A percentile compares a stretch with the other conserved stretches of the same genome.
Conservation (phyloP, 164 flowering plant genomes). For the Cinnamomum chago region DNA sequence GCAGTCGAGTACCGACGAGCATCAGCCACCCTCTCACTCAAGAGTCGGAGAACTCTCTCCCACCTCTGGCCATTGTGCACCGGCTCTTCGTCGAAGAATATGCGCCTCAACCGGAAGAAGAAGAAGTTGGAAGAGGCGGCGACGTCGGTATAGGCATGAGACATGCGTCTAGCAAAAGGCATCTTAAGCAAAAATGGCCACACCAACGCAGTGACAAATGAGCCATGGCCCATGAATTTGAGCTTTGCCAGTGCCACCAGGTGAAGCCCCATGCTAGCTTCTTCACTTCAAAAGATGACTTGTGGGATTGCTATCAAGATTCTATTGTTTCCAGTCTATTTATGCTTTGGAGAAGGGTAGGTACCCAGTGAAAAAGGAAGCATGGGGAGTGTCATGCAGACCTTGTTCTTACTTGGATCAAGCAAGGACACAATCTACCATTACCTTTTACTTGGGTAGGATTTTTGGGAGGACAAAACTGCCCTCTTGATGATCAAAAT, state of each 20-base stretch:
- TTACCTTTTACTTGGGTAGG: too few relatives aligned
- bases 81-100: conserved; percentile 4
- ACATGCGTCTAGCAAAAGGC: conserved; percentile 6
- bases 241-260: conserved; percentile 12
- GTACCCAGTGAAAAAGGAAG: background rate
- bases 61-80: conserved; percentile 8
- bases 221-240: conserved; percentile 6
- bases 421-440: too few relatives aligned
- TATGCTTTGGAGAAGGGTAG: background rate
- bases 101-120: conserved; percentile 10
- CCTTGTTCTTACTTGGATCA: too few relatives aligned
- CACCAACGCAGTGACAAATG: conserved; percentile 1
- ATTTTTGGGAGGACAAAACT: too few relatives aligned
- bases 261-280: conserved; percentile 10
- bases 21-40: conserved; percentile 11
- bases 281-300: too few relatives aligned
- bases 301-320: too few relatives aligned
- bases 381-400: background rate
- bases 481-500: too few relatives aligned
- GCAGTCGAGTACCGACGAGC: background rate
- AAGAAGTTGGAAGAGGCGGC: conserved; percentile 7
- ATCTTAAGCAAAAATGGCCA: conserved; percentile 13
- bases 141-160: conserved; percentile 1
- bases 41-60: conserved; percentile 17
- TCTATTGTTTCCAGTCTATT: too few relatives aligned